Evolutionary conservation across 306 rosid genomes (phyloP), one percentile per base, ranked within the genome.

Genomic region (Medicago ruthenica): DNA sequence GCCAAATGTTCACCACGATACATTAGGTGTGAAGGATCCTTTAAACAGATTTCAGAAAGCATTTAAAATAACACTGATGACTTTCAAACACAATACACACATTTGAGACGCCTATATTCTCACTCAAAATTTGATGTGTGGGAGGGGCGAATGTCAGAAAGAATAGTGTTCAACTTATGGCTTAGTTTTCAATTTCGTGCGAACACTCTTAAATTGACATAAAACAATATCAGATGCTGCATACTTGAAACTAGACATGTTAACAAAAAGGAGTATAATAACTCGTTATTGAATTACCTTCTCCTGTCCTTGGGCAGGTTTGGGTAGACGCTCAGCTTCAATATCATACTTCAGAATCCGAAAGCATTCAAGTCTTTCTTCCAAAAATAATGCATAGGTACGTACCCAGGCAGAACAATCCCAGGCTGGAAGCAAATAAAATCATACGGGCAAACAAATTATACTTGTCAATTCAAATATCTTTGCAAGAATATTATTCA

Each of bases 361-460:
- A 76, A 90, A 96, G 81, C 99, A 92, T 88, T 92, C 99, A 37
- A 96, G 98, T 48, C 98, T 94, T 77, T 96, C 99, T 87, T 96
- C 99, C 89, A 96, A 86, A 92, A 92, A 96, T 80, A 92, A 83
- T 36, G 98, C 98, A 87, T 96, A 96, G 11, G 99, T 92, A 34
- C 99, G 98, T 67, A 96, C 98, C 99, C 99, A 96, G 10, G 90
- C 98, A 81, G 99, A 92, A 92, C 99, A 96, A 85, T 96, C 99
- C 99, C 99, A 96, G 67, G 98, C 99, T 96, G 86, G 69, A 71
- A 74, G 54, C 50, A 70, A 62, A 78, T 14, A 41, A 76, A 67
- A 65, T 15, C 55, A 80, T 70, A 64, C 11, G 34, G 57, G 61
- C 57, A 60, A 48, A 75, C 16, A 70, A 62, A 79, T 48, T 67